Conservation (phyloP, 805 yeast genomes). For the Isabelozyma rhagii region DNA sequence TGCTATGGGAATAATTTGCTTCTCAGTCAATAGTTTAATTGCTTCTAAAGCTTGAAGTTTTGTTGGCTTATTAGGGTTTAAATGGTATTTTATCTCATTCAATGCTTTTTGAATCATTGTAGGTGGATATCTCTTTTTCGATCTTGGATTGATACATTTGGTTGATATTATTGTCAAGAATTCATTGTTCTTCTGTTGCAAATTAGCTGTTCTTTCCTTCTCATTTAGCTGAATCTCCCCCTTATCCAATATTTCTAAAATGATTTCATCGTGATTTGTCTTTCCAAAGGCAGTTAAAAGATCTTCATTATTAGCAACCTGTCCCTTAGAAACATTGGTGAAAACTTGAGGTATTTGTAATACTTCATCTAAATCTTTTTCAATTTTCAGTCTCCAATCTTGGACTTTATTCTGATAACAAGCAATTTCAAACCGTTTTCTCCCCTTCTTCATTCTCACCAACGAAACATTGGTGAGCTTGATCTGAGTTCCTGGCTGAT, state of each 20-base stretch:
- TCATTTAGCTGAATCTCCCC: conserved; percentile 96
- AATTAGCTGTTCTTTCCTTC: conserved; percentile 80
- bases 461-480: conserved; percentile 91
- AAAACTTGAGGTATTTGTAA: conserved; percentile 95
- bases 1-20: conserved; percentile 87
- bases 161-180: conserved; percentile 80
- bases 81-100: conserved; percentile 72
- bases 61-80: conserved; percentile 69
- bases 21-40: conserved; percentile 68
- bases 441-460: conserved; percentile 87
- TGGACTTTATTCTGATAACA: conserved; percentile 97
- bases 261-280: conserved; percentile 69
- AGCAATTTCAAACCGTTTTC: conserved; percentile 89
- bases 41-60: conserved; percentile 92
- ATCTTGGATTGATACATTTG: conserved; percentile 86
- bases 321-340: conserved; percentile 89
- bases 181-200: conserved; percentile 74
- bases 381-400: conserved; percentile 85
- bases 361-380: conserved; percentile 93
- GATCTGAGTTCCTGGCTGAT: conserved; percentile 88
- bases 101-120: conserved; percentile 89
- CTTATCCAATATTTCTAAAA: conserved; percentile 76
- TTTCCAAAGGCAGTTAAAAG: conserved; percentile 70
- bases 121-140: conserved; percentile 90
- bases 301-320: conserved; percentile 86